A percentile compares a stretch with the other conserved stretches of the same genome.
Conservation (phyloP, 1,139 yeast genomes). For the Zygosaccharomyces pseudobailii region DNA sequence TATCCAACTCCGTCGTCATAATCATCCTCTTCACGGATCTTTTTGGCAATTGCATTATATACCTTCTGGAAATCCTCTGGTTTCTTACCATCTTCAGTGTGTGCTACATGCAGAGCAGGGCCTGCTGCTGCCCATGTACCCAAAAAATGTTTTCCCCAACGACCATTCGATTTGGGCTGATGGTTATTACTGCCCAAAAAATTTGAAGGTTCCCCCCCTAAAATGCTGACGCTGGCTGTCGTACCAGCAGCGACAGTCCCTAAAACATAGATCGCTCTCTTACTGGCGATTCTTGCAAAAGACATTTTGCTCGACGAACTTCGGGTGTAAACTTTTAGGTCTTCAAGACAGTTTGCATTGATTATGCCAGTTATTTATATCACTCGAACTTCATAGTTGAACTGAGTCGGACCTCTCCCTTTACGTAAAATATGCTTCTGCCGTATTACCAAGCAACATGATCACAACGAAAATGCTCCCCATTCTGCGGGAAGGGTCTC, state of each 20-base stretch:
- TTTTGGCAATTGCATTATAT: conserved; percentile 73
- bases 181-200: conserved; percentile 5
- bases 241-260: conserved; percentile 24
- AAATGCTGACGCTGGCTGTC: conserved; percentile 14
- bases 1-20: conserved; percentile 68
- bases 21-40: conserved; percentile 71
- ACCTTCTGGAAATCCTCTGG: conserved; percentile 64
- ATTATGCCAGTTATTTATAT: too few species aligned
- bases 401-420: not conserved
- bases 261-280: conserved; percentile 14
- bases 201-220: conserved; percentile 8
- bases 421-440: not conserved
- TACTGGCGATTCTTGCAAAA: conserved; percentile 15
- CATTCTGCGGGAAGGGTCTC: not conserved
- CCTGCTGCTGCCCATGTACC: conserved; percentile 17
- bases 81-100: conserved; percentile 19
- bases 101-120: conserved; percentile 25
- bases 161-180: conserved; percentile 2
- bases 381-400: not conserved
- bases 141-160: conserved; percentile 3
- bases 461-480: not conserved
- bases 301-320: too few species aligned
- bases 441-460: not conserved
- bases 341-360: too few species aligned
- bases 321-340: too few species aligned